A percentile compares a stretch with the other conserved stretches of the same genome.
These are phyloP conservation scores for Auricularia cornea DNA, from an alignment of 768 basidiomycete species.

Conservation along the genomic window DNA sequence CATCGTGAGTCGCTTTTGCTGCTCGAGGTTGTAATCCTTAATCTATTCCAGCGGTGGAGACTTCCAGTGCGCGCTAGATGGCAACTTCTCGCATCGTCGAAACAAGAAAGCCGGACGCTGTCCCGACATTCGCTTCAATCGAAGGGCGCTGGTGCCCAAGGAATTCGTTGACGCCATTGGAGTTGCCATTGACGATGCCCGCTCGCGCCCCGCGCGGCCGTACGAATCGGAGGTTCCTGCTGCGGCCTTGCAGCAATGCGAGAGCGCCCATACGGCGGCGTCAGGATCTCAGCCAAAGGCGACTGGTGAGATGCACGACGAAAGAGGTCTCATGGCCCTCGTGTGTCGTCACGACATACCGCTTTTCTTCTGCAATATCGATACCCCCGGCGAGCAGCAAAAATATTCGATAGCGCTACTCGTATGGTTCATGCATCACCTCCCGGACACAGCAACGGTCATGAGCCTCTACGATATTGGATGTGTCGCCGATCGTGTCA, in stretches of 20 bases:
- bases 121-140: slow-evolving; percentile 28
- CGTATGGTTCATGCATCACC: not conserved
- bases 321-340: slow-evolving; percentile 29
- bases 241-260: slow-evolving; percentile 18
- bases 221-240: slow-evolving; percentile 19
- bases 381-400: not conserved
- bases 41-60: slow-evolving; percentile 27
- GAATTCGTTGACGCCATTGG: slow-evolving; percentile 26
- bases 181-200: slow-evolving; percentile 13
- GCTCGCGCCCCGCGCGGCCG: slow-evolving; percentile 11
- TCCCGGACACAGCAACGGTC: not conserved
- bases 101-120: slow-evolving; percentile 21
- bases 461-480: not conserved
- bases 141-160: slow-evolving; percentile 27
- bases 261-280: not conserved
- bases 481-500: not conserved
- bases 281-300: not conserved
- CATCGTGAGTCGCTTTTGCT: too few relatives aligned
- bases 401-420: not conserved
- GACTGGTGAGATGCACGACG: slow-evolving; percentile 10
- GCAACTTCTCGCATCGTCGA: slow-evolving; percentile 34
- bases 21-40: too few relatives aligned
- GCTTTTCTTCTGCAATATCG: slow-evolving; percentile 1
- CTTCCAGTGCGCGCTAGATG: slow-evolving; percentile 29
- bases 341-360: slow-evolving; percentile 32